Evolutionary conservation across 2,329 filamentous ascomycete genomes (phyloP).

Genomic region (Trichoderma sp.): DNA sequence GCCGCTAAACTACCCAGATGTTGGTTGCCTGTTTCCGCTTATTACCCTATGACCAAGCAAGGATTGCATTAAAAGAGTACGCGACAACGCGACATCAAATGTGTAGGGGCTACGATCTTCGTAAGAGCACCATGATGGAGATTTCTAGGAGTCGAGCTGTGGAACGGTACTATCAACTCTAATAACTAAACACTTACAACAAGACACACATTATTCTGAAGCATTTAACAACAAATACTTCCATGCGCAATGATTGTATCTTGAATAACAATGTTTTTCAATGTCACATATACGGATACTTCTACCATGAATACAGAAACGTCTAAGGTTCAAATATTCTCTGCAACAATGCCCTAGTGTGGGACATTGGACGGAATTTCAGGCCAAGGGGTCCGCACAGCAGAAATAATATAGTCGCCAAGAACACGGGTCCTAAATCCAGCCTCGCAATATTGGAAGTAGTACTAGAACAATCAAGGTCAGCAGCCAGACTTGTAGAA

Average conservation of each 20-base stretch:
- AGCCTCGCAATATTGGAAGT: slow-evolving; percentile 17
- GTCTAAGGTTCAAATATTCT: background rate
- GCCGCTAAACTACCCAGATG: background rate
- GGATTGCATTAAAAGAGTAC: no score
- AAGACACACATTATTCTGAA: no score
- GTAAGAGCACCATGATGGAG: no score
- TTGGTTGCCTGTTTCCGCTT: no score
- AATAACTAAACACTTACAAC: no score
- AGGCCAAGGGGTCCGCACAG: slow-evolving; percentile 10
- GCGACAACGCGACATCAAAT: no score
- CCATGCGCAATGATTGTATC: background rate
- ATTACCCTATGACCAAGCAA: no score
- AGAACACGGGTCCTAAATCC: slow-evolving; percentile 3
- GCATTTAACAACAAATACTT: background rate
- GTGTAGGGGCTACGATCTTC: no score
- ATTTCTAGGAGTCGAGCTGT: no score
- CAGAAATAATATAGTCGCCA: slow-evolving; percentile 10
- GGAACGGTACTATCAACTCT: no score
- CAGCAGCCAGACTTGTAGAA: background rate
- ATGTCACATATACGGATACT: background rate
- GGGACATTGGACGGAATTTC: slow-evolving; percentile 8
- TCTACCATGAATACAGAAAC: background rate
- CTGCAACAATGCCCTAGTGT: background rate
- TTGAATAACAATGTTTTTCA: background rate
- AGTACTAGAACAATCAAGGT: background rate